phyloP scores from a whole-genome alignment of 116 monocot genomes.

The Iris pallida region DNA sequence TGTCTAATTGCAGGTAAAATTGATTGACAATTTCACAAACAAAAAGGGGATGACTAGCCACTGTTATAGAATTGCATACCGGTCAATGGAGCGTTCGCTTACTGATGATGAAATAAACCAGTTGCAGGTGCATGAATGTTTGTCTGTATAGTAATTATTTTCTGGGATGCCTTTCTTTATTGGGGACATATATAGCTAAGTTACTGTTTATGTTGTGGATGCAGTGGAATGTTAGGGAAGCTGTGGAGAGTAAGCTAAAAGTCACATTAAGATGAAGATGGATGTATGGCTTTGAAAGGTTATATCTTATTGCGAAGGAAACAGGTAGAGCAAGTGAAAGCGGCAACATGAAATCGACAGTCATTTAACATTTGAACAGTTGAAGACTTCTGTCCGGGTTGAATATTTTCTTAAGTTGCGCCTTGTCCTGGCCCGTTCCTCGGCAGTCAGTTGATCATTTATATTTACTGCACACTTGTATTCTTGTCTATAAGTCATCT shows the following conservation, averaged over 20 bases:
- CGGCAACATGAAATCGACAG: no score
- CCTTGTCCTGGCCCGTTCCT: no score
- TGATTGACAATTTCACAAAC: constrained; percentile 91
- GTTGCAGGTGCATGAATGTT: constrained; percentile 51
- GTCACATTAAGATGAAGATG: constrained; percentile 60
- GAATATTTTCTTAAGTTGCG: no score
- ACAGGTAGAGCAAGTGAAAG: no score
- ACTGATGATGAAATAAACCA: constrained; percentile 95
- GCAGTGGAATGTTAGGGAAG: constrained; percentile 73
- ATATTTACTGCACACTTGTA: no score
- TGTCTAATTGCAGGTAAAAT: constrained; percentile 46
- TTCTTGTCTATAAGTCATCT: no score
- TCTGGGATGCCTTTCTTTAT: not conserved
- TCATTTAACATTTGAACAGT: no score
- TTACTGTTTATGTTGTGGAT: not conserved
- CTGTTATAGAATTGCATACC: constrained; percentile 84
- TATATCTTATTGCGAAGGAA: no score
- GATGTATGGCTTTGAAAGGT: no score
- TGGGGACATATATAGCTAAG: not conserved
- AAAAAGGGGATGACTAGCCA: constrained; percentile 92
- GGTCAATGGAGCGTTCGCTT: constrained; percentile 91
- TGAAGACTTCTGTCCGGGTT: no score
- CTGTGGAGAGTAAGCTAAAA: constrained; percentile 62
- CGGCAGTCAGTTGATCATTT: no score
- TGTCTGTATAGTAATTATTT: not conserved